Conservation (phyloP, 768 basidiomycete genomes). For the Phlegmacium glaucopus region DNA sequence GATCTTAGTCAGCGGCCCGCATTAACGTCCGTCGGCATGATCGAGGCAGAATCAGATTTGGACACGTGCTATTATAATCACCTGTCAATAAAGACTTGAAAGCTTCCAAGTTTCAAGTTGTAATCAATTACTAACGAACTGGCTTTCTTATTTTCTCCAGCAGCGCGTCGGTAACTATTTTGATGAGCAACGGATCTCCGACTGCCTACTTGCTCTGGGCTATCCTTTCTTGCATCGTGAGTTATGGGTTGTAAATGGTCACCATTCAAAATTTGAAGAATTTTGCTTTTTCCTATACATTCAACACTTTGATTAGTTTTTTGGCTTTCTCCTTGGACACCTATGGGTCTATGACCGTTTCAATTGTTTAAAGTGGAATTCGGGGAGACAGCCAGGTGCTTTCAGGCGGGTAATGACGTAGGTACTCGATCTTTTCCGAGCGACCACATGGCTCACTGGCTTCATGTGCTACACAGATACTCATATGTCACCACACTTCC, state of each 20-base stretch:
- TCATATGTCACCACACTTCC: conserved; percentile 75
- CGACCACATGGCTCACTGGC: conserved; percentile 5
- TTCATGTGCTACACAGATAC: conserved; percentile 42
- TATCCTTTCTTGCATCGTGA: conserved; percentile 60
- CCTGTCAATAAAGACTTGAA: too few relatives aligned
- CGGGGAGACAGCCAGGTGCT: conserved; percentile 75
- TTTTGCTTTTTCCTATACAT: not conserved
- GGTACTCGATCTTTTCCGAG: conserved; percentile 21
- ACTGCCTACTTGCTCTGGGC: conserved; percentile 78
- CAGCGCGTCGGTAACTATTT: conserved; percentile 16
- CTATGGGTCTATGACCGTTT: conserved; percentile 82
- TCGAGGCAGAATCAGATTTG: too few relatives aligned
- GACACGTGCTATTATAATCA: too few relatives aligned
- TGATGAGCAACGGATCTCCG: conserved; percentile 73
- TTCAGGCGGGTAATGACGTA: conserved; percentile 91
- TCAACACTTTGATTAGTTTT: conserved; percentile 45
- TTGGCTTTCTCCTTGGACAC: conserved; percentile 63
- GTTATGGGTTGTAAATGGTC: conserved; percentile 45
- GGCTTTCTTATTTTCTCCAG: conserved; percentile 23
- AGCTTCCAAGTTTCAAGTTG: too few relatives aligned
- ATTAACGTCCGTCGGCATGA: too few relatives aligned
- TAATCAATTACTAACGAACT: too few relatives aligned
- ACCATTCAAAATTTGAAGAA: not conserved
- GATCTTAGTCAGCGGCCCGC: too few relatives aligned
- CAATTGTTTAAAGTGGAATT: conserved; percentile 70